Conservation (phyloP, 2,329 filamentous ascomycete species). For the Talaromyces albobiverticillius region DNA sequence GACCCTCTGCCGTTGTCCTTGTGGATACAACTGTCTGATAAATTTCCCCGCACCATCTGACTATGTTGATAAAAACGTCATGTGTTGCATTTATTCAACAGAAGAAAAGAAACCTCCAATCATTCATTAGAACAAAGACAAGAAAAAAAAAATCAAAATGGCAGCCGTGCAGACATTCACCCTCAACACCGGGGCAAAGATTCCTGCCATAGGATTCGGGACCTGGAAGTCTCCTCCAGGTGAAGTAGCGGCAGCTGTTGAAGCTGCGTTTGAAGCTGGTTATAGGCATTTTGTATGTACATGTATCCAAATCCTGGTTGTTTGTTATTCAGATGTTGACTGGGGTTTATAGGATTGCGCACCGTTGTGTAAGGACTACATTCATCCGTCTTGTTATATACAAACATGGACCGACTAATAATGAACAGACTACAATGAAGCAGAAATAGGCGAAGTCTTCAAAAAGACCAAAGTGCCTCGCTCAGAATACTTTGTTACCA, state of each 20-base stretch:
- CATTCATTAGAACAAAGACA: too few relatives aligned
- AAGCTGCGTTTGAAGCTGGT: slow-evolving; percentile 26
- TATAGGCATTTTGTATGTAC: slow-evolving; percentile 10
- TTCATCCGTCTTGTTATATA: background rate
- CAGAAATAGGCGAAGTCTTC: slow-evolving; percentile 49
- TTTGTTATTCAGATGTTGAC: background rate
- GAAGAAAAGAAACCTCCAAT: too few relatives aligned
- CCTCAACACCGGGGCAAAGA: slow-evolving; percentile 57
- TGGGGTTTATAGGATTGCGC: background rate
- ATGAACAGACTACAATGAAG: slow-evolving; percentile 27
- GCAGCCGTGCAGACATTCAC: slow-evolving; percentile 53
- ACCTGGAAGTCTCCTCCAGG: slow-evolving; percentile 56
- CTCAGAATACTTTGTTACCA: slow-evolving; percentile 52
- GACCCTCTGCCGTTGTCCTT: too few relatives aligned
- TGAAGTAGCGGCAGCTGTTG: slow-evolving; percentile 49
- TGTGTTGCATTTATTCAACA: background rate
- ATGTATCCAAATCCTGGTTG: too few relatives aligned
- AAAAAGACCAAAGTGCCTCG: slow-evolving; percentile 45
- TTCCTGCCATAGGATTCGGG: slow-evolving; percentile 63
- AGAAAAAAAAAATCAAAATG: slow-evolving; percentile 39
- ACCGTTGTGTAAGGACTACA: slow-evolving; percentile 9
- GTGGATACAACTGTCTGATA: too few relatives aligned
- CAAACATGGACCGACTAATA: background rate
- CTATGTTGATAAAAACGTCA: background rate
- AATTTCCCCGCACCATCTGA: background rate